Percentiles rank a stretch among this genome's conserved stretches.
phyloP scores from a whole-genome alignment of 192 early-diverging fungal species.

The Ramicandelaber brevisporus region DNA sequence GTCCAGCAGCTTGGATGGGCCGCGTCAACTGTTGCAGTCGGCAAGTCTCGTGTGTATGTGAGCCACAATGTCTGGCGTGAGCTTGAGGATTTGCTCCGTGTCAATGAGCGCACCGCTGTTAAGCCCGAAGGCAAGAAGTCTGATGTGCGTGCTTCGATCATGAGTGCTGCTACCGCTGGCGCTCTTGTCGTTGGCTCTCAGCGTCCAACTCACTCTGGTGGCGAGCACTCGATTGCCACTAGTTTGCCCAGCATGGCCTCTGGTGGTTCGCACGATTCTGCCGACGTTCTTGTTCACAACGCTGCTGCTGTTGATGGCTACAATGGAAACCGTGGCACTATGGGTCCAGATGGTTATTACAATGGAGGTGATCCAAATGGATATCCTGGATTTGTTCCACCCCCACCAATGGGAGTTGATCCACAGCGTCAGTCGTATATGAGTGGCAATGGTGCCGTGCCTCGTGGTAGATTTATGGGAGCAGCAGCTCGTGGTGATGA shows the following conservation, averaged over 20 bases:
- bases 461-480: conserved; percentile 14
- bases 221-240: too few relatives aligned
- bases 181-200: not conserved
- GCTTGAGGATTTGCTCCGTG: conserved; percentile 59
- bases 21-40: conserved; percentile 25
- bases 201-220: not conserved
- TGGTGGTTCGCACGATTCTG: conserved; percentile 3
- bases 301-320: too few relatives aligned
- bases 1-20: conserved; percentile 24
- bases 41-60: conserved; percentile 38
- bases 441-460: conserved; percentile 6
- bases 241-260: too few relatives aligned
- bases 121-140: conserved; percentile 14
- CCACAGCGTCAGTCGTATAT: too few relatives aligned
- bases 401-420: too few relatives aligned
- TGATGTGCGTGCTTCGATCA: conserved; percentile 6
- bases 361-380: too few relatives aligned
- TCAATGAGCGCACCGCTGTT: conserved; percentile 34
- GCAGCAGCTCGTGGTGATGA: conserved; percentile 7
- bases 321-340: too few relatives aligned
- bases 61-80: conserved; percentile 55
- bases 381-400: not conserved
- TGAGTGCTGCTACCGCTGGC: not conserved
- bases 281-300: conserved; percentile 2
- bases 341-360: too few relatives aligned